Evolutionary conservation across 306 rosid species (phyloP), one percentile per base, ranked within the genome.

Genomic region (Acmispon strigosus): DNA sequence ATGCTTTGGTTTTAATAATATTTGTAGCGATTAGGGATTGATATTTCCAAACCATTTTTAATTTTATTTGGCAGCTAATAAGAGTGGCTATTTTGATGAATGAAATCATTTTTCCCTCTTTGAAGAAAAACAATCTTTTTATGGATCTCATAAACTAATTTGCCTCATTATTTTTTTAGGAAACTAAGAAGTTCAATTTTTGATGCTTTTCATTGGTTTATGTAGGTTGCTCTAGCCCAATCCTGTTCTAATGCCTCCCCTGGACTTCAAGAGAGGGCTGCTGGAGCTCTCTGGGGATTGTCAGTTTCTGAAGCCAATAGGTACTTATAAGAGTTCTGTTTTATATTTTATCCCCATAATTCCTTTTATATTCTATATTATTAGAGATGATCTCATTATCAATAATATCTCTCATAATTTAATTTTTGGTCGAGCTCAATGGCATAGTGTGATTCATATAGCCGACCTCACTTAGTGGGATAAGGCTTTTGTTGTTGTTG

Each of bases 251-350:
- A 90, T 76, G 99, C 92, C 76, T 95, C 99, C 66, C 88, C 96
- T 7, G 99, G 97, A 72, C 97, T 95, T 81, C 99, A 95, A 78
- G 99, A 95, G 86, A 88, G 99, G 82, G 99, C 99, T 64, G 99
- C 99, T 44, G 99, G 99, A 82, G 99, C 99, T 76, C 96, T 95
- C 48, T 95, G 99, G 99, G 99, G 99, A 84, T 76, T 95, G 83
- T 95, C 99, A 19, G 97, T 95, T 75, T 95, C 99, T 16, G 99
- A 95, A 88, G 90, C 95, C 76, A 95, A 95, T 70, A 95, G 99
- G 99, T 95, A 83, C 69, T 67, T 69, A 39, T 8, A 56, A 51
- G 73, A 79, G 44, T 73, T 71, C 20, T 8, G 5, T 63, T 32
- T 50, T 56, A 57, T 72, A 64, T 55, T 62, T 62, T 45, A 51